phyloP scores from a whole-genome alignment of 1,284 basidiomycete genomes.

The Irpex sp. region DNA sequence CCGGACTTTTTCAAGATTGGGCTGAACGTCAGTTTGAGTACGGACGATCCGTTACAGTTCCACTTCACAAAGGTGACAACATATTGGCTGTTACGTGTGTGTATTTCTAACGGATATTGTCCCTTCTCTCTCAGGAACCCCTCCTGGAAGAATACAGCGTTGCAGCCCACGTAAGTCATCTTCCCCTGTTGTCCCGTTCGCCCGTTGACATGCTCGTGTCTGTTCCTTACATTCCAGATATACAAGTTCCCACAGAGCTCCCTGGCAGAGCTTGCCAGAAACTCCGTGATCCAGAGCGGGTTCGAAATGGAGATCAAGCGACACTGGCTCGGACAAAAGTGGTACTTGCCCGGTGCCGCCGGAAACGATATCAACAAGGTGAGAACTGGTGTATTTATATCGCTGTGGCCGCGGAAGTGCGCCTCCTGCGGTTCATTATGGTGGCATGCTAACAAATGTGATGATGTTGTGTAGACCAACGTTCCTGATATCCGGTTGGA shows the following conservation, averaged over 20 bases:
- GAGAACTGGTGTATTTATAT: conserved; percentile 8
- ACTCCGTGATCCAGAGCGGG: conserved; percentile 93
- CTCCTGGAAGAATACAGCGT: conserved; percentile 97
- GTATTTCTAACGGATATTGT: too few species aligned
- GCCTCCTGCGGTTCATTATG: not conserved
- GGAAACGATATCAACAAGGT: conserved; percentile 94
- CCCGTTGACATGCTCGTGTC: not conserved
- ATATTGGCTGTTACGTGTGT: too few species aligned
- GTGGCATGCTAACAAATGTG: not conserved
- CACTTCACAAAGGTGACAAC: conserved; percentile 84
- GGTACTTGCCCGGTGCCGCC: conserved; percentile 83
- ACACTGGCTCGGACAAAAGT: conserved; percentile 90
- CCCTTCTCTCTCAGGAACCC: conserved; percentile 60
- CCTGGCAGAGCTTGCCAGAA: conserved; percentile 87
- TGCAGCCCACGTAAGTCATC: conserved; percentile 77
- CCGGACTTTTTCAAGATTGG: conserved; percentile 97
- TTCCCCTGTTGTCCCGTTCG: not conserved
- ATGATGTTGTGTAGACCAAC: conserved; percentile 64
- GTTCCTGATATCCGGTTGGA: conserved; percentile 88
- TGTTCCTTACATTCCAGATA: conserved; percentile 45
- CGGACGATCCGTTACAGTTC: conserved; percentile 93
- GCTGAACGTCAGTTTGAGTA: conserved; percentile 94
- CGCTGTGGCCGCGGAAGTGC: not conserved
- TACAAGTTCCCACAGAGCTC: conserved; percentile 87
- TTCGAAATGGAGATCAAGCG: conserved; percentile 99